Evolutionary conservation across 163 green algal species (phyloP).

Genomic region (Scenedesmus sp.): DNA sequence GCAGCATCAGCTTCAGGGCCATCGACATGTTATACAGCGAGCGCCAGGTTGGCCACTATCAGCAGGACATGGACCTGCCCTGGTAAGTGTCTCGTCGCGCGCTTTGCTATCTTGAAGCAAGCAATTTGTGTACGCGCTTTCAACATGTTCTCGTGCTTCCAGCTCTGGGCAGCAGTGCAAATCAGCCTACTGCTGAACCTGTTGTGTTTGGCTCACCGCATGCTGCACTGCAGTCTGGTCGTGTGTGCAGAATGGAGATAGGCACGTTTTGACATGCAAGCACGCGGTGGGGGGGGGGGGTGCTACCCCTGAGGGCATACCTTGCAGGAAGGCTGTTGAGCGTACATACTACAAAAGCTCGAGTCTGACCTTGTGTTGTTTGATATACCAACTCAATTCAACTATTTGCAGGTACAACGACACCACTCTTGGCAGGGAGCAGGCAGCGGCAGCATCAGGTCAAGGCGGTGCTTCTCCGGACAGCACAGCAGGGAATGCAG

Average conservation of each 20-base stretch:
- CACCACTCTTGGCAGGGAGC: constrained; percentile 47
- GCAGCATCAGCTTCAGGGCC: constrained; percentile 60
- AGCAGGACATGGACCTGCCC: constrained; percentile 66
- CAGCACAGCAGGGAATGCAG: constrained; percentile 9
- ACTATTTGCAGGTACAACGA: constrained; percentile 45
- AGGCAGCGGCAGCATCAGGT: constrained; percentile 15
- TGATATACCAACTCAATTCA: no score
- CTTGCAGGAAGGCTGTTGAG: neutral
- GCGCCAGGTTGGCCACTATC: constrained; percentile 60
- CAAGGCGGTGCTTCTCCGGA: neutral
- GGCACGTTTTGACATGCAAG: neutral
- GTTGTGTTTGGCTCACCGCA: neutral
- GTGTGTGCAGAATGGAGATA: neutral
- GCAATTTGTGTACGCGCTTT: neutral
- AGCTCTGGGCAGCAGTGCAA: no score
- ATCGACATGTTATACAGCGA: constrained; percentile 69
- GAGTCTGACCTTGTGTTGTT: neutral
- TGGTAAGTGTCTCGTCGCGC: constrained; percentile 7
- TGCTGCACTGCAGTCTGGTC: neutral
- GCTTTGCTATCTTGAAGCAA: neutral
- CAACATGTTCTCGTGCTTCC: no score
- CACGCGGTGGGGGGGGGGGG: no score
- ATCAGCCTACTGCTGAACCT: no score
- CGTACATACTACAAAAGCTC: neutral
- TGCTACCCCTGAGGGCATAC: no score